Evolutionary conservation across 31 red algal species (phyloP).

Genomic region (Bonnemaisonia californica): DNA sequence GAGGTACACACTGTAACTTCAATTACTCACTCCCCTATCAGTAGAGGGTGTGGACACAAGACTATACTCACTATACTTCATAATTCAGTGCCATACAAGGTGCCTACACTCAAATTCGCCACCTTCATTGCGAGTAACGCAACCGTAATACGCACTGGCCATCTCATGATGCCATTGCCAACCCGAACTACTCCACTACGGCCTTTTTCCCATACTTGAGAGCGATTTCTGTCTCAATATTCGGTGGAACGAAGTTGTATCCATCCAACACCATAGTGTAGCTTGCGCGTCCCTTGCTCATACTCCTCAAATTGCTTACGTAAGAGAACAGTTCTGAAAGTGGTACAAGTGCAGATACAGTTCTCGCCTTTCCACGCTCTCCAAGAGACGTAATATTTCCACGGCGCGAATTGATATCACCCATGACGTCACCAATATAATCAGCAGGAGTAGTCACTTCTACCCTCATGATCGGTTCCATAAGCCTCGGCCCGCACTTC

Average conservation of each 20-base stretch:
- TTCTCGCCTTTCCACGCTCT: conserved; percentile 88
- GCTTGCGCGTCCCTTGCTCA: conserved; percentile 96
- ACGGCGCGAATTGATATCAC: conserved; percentile 95
- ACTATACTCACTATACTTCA: too few relatives aligned
- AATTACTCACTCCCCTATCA: too few relatives aligned
- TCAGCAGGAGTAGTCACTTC: conserved; percentile 96
- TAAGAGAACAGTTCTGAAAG: conserved; percentile 96
- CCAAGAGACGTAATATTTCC: conserved; percentile 81
- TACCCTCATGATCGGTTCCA: conserved; percentile 99
- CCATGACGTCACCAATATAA: conserved; percentile 89
- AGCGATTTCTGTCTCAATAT: conserved; percentile 82
- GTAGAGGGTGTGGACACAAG: too few relatives aligned
- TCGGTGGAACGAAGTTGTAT: conserved; percentile 93
- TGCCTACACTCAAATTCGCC: too few relatives aligned
- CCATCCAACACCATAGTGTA: conserved; percentile 92
- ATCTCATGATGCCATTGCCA: background rate
- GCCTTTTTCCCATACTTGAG: conserved; percentile 24
- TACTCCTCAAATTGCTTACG: conserved; percentile 85
- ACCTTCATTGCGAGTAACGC: too few relatives aligned
- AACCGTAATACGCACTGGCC: too few relatives aligned
- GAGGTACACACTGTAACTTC: too few relatives aligned
- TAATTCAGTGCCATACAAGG: too few relatives aligned
- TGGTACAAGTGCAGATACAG: conserved; percentile 86
- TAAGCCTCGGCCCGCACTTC: conserved; percentile 85
- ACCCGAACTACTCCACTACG: background rate